Conservation (phyloP, 2,329 filamentous ascomycete species). For the Bipolaris victoriae region DNA sequence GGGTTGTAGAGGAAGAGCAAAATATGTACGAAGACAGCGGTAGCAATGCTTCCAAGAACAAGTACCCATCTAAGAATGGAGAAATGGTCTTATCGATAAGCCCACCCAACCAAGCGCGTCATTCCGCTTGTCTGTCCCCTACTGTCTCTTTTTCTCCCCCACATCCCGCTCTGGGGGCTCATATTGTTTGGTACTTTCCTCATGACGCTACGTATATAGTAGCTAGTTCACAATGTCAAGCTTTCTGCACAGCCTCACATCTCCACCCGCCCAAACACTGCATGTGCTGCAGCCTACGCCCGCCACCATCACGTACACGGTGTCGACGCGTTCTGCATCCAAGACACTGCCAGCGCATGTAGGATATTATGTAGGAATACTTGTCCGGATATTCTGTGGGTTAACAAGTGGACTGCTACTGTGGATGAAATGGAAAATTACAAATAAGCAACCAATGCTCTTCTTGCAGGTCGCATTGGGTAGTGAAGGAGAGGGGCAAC, state of each 20-base stretch:
- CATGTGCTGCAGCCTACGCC: slow-evolving; percentile 61
- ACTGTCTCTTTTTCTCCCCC: not conserved
- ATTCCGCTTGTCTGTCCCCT: slow-evolving; percentile 4
- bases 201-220: slow-evolving; percentile 12
- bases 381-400: slow-evolving; percentile 55
- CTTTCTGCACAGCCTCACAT: slow-evolving; percentile 32
- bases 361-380: slow-evolving; percentile 52
- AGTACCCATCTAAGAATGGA: not conserved
- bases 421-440: slow-evolving; percentile 36
- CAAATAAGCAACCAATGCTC: slow-evolving; percentile 5
- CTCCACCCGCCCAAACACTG: slow-evolving; percentile 36
- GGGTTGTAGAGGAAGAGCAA: not conserved
- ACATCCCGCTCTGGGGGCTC: slow-evolving; percentile 7
- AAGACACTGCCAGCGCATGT: slow-evolving; percentile 55
- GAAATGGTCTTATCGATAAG: slow-evolving; percentile 12
- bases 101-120: slow-evolving; percentile 13
- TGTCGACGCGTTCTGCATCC: slow-evolving; percentile 74
- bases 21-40: not conserved
- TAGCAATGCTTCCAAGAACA: slow-evolving; percentile 1
- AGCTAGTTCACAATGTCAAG: slow-evolving; percentile 25
- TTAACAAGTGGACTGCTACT: slow-evolving; percentile 48
- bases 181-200: not conserved
- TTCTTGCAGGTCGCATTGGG: slow-evolving; percentile 9
- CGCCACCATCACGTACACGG: slow-evolving; percentile 90
- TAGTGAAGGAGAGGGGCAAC: slow-evolving; percentile 19